phyloP scores from a whole-genome alignment of 371 early-diverging fungal species.

The Rhizopus sp. region DNA sequence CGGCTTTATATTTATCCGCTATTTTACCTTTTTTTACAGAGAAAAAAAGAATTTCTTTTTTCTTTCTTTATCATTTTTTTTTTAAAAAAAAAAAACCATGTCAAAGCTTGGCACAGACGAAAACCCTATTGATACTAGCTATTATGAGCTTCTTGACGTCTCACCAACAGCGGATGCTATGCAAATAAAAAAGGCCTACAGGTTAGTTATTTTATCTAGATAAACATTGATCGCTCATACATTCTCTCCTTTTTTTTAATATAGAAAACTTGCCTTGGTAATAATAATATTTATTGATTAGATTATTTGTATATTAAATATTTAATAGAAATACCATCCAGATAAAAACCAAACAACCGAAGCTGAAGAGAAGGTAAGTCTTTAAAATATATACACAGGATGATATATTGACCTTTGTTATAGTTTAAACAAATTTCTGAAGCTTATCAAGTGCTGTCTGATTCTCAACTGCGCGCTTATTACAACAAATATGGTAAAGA shows the following conservation, averaged over 20 bases:
- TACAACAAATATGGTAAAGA: conserved; percentile 90
- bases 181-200: conserved; percentile 95
- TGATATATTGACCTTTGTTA: not conserved
- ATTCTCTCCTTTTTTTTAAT: not conserved
- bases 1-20: not conserved
- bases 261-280: conserved; percentile 53
- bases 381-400: conserved; percentile 1
- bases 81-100: conserved; percentile 22
- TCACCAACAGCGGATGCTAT: conserved; percentile 75
- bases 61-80: not conserved
- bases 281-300: not conserved
- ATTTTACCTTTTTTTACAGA: conserved; percentile 1
- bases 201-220: conserved; percentile 47
- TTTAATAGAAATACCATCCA: conserved; percentile 84
- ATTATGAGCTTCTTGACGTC: conserved; percentile 91
- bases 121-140: conserved; percentile 72
- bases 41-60: conserved; percentile 3
- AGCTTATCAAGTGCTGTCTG: conserved; percentile 92
- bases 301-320: not conserved
- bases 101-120: conserved; percentile 64
- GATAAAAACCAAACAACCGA: conserved; percentile 91
- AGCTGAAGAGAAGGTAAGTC: conserved; percentile 83
- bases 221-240: conserved; percentile 43
- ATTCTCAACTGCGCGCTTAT: conserved; percentile 82
- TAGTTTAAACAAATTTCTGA: conserved; percentile 94